phyloP scores from a whole-genome alignment of 306 rosid species.

The Boehmeria nivea region DNA sequence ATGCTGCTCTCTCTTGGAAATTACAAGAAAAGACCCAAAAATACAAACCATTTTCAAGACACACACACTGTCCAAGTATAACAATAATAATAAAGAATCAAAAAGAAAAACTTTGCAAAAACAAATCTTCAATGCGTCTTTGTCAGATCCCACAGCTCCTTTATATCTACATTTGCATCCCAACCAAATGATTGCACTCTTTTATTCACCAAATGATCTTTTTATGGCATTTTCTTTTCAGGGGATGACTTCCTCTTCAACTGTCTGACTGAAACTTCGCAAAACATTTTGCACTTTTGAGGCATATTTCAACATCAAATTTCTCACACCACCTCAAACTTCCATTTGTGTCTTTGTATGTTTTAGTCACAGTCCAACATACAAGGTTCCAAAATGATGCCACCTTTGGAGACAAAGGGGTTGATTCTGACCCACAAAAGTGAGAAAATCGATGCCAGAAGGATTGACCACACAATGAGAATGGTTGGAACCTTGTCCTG shows the following conservation, averaged over 20 bases:
- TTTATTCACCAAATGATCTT: too few relatives aligned
- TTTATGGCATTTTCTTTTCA: background rate
- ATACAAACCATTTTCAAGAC: slow-evolving; percentile 28
- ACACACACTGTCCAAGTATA: slow-evolving; percentile 24
- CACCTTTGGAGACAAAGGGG: slow-evolving; percentile 62
- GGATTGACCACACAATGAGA: slow-evolving; percentile 82
- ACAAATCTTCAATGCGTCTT: slow-evolving; percentile 28
- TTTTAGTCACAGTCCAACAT: slow-evolving; percentile 69
- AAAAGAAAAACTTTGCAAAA: slow-evolving; percentile 25
- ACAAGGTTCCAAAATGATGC: slow-evolving; percentile 67
- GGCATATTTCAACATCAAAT: slow-evolving; percentile 12
- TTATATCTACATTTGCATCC: slow-evolving; percentile 45
- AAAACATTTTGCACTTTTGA: background rate
- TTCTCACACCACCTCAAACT: slow-evolving; percentile 24
- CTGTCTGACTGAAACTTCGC: background rate
- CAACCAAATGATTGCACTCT: too few relatives aligned
- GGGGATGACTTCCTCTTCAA: slow-evolving; percentile 7
- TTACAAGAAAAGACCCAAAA: slow-evolving; percentile 14
- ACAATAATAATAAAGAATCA: slow-evolving; percentile 25
- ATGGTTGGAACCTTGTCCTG: slow-evolving; percentile 84
- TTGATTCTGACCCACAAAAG: slow-evolving; percentile 88
- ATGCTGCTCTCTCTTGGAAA: background rate
- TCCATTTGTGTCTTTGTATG: slow-evolving; percentile 6
- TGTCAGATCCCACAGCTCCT: slow-evolving; percentile 26
- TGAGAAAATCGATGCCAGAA: slow-evolving; percentile 66